Evolutionary conservation across 1,284 basidiomycete species (phyloP).

Genomic region (Abortiporus biennis): DNA sequence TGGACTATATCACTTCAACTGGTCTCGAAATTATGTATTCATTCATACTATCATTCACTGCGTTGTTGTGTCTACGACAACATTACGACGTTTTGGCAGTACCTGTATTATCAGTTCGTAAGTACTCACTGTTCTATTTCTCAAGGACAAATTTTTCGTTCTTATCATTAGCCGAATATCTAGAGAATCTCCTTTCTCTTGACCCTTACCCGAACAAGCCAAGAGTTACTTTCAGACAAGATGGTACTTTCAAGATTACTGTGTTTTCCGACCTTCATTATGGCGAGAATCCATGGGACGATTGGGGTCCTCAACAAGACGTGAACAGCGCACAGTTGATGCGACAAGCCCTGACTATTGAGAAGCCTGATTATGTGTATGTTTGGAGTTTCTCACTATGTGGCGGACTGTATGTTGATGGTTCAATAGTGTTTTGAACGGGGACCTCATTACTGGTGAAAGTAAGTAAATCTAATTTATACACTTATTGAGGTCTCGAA

Average conservation of each 20-base stretch:
- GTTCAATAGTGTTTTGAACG: constrained; percentile 47
- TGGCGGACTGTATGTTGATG: too few relatives aligned
- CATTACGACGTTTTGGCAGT: too few relatives aligned
- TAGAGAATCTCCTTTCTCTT: constrained; percentile 8
- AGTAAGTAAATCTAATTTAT: constrained; percentile 28
- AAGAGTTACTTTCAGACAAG: constrained; percentile 23
- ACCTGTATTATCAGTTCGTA: too few relatives aligned
- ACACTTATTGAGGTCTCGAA: constrained; percentile 1
- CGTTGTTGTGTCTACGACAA: too few relatives aligned
- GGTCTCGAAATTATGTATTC: too few relatives aligned
- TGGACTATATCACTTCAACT: too few relatives aligned
- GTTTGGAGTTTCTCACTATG: too few relatives aligned
- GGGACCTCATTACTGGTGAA: constrained; percentile 65
- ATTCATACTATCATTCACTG: too few relatives aligned
- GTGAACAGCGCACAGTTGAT: constrained; percentile 50
- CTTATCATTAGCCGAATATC: too few relatives aligned
- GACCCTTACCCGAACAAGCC: constrained; percentile 23
- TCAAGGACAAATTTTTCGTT: too few relatives aligned
- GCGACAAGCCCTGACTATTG: constrained; percentile 42
- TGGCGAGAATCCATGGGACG: constrained; percentile 65
- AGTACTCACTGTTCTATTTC: too few relatives aligned
- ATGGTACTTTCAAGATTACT: constrained; percentile 61
- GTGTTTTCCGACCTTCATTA: constrained; percentile 66
- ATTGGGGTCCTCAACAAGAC: constrained; percentile 60
- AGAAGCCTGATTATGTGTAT: constrained; percentile 60